These are phyloP conservation scores for Zygoascus tannicola DNA, from an alignment of 805 yeast genomes.

Conservation along the genomic window DNA sequence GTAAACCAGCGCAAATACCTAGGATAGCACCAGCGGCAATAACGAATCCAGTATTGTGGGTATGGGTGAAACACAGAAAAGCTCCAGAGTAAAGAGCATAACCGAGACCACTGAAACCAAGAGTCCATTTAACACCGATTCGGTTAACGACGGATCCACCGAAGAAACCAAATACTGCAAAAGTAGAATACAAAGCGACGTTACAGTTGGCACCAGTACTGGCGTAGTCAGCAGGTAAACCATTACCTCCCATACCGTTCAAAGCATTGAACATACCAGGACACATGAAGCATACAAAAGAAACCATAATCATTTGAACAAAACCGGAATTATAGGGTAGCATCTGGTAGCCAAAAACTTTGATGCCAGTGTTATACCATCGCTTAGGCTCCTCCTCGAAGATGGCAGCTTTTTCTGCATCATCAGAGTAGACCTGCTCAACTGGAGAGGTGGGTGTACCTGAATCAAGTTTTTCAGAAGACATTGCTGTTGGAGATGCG, in stretches of 20 bases:
- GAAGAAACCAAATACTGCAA: slow-evolving; percentile 49
- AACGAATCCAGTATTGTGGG: slow-evolving; percentile 40
- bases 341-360: slow-evolving; percentile 20
- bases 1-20: slow-evolving; percentile 45
- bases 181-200: slow-evolving; percentile 45
- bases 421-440: background rate
- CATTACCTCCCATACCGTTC: slow-evolving; percentile 42
- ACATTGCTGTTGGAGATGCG: no score
- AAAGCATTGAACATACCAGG: slow-evolving; percentile 47
- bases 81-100: slow-evolving; percentile 40
- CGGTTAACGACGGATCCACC: slow-evolving; percentile 47
- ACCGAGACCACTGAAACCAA: slow-evolving; percentile 39
- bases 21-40: slow-evolving; percentile 49
- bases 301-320: slow-evolving; percentile 38
- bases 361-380: slow-evolving; percentile 21
- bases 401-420: background rate
- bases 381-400: background rate
- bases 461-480: background rate
- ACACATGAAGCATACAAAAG: slow-evolving; percentile 41
- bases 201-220: slow-evolving; percentile 38
- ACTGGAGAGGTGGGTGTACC: background rate
- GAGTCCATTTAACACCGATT: slow-evolving; percentile 36
- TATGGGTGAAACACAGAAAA: slow-evolving; percentile 36
- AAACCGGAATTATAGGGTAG: slow-evolving; percentile 34
- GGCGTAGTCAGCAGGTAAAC: slow-evolving; percentile 18